Conservation (phyloP, 2,329 filamentous ascomycete species). For the Sporothrix phasma region DNA sequence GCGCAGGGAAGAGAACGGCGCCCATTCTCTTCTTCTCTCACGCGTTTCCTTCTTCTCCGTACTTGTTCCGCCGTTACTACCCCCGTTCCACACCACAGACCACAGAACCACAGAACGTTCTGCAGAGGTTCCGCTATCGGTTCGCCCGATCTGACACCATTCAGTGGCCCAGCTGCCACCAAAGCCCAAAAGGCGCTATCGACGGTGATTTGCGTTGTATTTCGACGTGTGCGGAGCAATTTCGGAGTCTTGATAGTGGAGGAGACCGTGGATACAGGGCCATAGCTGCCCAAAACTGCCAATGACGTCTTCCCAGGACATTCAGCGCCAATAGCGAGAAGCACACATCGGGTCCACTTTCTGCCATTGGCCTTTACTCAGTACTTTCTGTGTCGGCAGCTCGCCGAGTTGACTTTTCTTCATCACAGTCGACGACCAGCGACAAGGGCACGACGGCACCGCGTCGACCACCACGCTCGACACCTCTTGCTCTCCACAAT, state of each 20-base stretch:
- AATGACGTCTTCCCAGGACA: too few relatives aligned
- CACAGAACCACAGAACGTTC: too few relatives aligned
- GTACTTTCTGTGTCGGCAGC: background rate
- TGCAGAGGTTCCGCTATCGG: background rate
- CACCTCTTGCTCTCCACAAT: slow-evolving; percentile 13
- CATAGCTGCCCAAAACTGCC: background rate
- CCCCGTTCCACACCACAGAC: background rate
- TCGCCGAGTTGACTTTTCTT: background rate
- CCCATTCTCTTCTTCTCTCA: background rate
- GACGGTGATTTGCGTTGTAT: background rate
- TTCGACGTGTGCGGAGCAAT: background rate
- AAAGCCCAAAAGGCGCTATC: background rate
- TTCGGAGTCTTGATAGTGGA: slow-evolving; percentile 6
- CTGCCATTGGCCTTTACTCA: background rate
- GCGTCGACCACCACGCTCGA: background rate
- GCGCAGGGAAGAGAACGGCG: background rate
- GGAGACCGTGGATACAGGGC: too few relatives aligned
- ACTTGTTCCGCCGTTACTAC: background rate
- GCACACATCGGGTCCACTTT: background rate
- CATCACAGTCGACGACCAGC: background rate
- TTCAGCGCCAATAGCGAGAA: too few relatives aligned
- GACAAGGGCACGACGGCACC: background rate
- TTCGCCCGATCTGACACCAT: background rate
- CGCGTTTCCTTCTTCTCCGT: background rate
- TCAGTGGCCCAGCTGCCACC: background rate